Evolutionary conservation across 345 rosid species (phyloP).

Genomic region (Brassica rapa): DNA sequence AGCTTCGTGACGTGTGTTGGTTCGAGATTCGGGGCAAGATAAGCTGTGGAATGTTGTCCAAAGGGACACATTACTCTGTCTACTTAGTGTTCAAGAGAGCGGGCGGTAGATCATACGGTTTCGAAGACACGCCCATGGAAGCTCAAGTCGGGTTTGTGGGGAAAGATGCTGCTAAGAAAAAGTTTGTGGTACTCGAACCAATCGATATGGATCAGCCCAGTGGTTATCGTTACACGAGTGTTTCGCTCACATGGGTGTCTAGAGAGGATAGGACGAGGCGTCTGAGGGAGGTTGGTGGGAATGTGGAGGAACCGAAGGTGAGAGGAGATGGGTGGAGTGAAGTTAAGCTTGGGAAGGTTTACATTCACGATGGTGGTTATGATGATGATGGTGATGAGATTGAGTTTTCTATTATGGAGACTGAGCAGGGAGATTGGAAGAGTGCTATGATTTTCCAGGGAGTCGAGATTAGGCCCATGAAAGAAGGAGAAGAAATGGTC

Average conservation of each 20-base stretch:
- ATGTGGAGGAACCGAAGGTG: slow-evolving; percentile 38
- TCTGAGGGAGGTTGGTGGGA: not conserved
- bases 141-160: not conserved
- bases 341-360: slow-evolving; percentile 57
- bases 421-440: slow-evolving; percentile 50
- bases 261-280: not conserved
- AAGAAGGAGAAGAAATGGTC: not conserved
- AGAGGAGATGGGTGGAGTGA: slow-evolving; percentile 74
- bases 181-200: not conserved
- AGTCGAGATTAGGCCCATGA: slow-evolving; percentile 59
- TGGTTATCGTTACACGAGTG: not conserved
- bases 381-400: slow-evolving; percentile 43
- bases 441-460: slow-evolving; percentile 60
- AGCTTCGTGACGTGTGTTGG: slow-evolving; percentile 57
- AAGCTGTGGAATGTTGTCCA: slow-evolving; percentile 41
- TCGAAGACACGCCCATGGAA: slow-evolving; percentile 18
- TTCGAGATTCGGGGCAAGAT: slow-evolving; percentile 54
- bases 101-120: slow-evolving; percentile 33
- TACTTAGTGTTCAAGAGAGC: slow-evolving; percentile 47
- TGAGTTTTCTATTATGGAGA: slow-evolving; percentile 49
- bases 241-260: not conserved
- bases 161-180: not conserved
- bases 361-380: not conserved
- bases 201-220: not conserved
- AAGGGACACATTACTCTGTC: slow-evolving; percentile 44